Evolutionary conservation across 169 alveolate genomes (phyloP).

Genomic region (Perkinsus chesapeaki): DNA sequence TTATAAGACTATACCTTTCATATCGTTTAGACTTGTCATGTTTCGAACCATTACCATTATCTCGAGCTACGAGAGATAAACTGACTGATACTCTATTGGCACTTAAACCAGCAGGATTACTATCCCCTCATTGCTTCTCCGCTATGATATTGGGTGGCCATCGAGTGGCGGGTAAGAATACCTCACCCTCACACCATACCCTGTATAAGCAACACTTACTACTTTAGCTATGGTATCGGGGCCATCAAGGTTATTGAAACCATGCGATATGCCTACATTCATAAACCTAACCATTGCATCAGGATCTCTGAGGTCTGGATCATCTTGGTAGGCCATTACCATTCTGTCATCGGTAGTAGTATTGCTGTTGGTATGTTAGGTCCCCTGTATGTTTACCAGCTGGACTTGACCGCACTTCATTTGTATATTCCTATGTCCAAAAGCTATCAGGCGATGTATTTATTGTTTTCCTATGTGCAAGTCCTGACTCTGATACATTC

Average conservation of each 20-base stretch:
- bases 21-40: not conserved
- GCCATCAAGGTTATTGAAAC: not conserved
- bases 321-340: not conserved
- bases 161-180: not conserved
- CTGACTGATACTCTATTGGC: not conserved
- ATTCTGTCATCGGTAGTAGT: not conserved
- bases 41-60: not conserved
- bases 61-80: not conserved
- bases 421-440: not conserved
- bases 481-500: not conserved
- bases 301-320: not conserved
- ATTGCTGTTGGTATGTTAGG: not conserved
- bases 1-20: not conserved
- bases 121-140: not conserved
- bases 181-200: not conserved
- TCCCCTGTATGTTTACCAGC: not conserved
- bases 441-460: not conserved
- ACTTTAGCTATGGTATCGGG: not conserved
- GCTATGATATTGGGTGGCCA: not conserved
- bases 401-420: not conserved
- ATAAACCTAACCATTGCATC: not conserved
- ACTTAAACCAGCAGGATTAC: not conserved
- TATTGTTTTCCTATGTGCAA: not conserved
- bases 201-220: not conserved
- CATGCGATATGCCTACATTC: not conserved